Base-by-base conservation (phyloP, 2,329 filamentous ascomycete genomes). In the Alternaria alternata region DNA sequence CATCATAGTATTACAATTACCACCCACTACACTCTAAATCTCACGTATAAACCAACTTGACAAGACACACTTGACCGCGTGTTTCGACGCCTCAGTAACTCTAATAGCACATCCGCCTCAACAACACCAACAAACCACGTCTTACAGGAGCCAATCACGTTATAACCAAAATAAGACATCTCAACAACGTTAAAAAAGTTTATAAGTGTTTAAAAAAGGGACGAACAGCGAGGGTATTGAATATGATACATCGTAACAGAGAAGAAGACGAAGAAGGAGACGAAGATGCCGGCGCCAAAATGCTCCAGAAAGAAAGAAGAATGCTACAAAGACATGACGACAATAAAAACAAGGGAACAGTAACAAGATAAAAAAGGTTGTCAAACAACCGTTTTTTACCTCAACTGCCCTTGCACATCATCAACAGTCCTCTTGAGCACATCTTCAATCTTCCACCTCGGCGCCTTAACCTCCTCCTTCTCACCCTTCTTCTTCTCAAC, bases 361-460 rank as follows among this genome's bases (percentile, higher is more conserved):
- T 20, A 20, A 20, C 20, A 20, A 20, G 20, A 20, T 20, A 20
- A 20, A 20, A 18, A 18, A 14, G 34, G 12, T 36, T 7, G 14
- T 39, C 8, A 5, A 18, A 20, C 8, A 39, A 9, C 36, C 7
- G n/a, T n/a, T n/a, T 20, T 20, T 3, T 87, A 93, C 78, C 88
- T 85, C 75, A 96, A 81, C 51, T 88, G 87, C 55, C 85, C 73
- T 81, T 95, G 93, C 70, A 90, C 87, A 78, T 96, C 92, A 70
- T 90, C 86, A 22, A 90, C 91, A 63, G 91, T 91, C 54, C 86
- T 83, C 67, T 86, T 87, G 65, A 96, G 84, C 55, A 95, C 88
- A 66, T 92, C 90, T 66, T 92, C 86, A 18, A 94, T 79, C 64
- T 84, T 85, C 94, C 94, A 97, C 68, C 94, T 85, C 11, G 94